Percentiles rank a stretch among this genome's conserved stretches.
phyloP scores from a whole-genome alignment of 768 basidiomycete species.

The Mycena haematopus region DNA sequence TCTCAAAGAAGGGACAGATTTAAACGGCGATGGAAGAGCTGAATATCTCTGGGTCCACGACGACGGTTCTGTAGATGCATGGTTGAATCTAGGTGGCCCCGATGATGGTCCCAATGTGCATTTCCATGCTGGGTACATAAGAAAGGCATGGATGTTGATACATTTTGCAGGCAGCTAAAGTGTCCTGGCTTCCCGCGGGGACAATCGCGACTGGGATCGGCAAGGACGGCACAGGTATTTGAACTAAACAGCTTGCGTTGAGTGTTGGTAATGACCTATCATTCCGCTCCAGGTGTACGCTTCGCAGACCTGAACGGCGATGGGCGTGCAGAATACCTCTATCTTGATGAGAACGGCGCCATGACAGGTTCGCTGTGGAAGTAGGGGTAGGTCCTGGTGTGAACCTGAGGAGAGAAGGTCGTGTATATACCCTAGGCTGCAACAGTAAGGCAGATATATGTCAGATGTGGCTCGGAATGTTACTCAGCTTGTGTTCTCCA shows the following conservation, averaged over 20 bases:
- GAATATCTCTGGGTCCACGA: conserved; percentile 17
- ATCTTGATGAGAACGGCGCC: conserved; percentile 3
- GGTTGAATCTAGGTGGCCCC: conserved; percentile 9
- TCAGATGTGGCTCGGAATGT: too few species aligned
- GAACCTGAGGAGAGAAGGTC: too few species aligned
- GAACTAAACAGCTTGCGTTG: not conserved
- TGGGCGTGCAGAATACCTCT: conserved; percentile 10
- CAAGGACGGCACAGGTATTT: conserved; percentile 2
- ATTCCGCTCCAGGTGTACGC: conserved; percentile 2
- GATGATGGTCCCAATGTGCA: conserved; percentile 14
- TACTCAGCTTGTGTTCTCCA: too few species aligned
- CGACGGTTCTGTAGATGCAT: conserved; percentile 16
- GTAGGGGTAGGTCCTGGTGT: too few species aligned
- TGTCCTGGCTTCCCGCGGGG: conserved; percentile 1
- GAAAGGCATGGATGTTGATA: not conserved
- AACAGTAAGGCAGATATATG: too few species aligned
- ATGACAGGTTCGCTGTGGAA: conserved; percentile 7
- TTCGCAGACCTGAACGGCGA: conserved; percentile 10
- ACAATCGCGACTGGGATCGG: conserved; percentile 7
- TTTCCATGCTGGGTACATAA: not conserved
- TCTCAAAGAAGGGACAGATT: not conserved
- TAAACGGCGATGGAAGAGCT: conserved; percentile 15
- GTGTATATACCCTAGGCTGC: too few species aligned
- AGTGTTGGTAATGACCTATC: too few species aligned
- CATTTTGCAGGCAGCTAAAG: conserved; percentile 6